Evolutionary conservation across 2,329 filamentous ascomycete genomes (phyloP), one percentile per base, ranked within the genome.

Genomic region (Ploettnerulaceae sp.): DNA sequence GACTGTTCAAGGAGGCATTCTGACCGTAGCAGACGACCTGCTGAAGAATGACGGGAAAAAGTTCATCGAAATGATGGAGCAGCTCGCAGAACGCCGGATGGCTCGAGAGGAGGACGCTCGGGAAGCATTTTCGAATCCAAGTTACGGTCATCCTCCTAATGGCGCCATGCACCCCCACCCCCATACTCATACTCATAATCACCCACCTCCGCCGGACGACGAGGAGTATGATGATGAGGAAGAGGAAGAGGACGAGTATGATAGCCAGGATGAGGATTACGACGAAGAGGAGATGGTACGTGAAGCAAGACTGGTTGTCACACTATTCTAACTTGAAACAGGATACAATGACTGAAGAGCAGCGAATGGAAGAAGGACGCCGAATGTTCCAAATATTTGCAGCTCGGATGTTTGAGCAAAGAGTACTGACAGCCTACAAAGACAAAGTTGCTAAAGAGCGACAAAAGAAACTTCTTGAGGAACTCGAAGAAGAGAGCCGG

Each of bases 31-130:
- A 67, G 93, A 98, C 73, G 93, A 98, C 70, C 76, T 98, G 56
- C 79, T 98, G 54, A 97, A 97, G 69, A 98, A 98, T 69, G 93
- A 98, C 68, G 93, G 93, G 62, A 95, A 95, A 69, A 95, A 95
- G 64, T 98, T 98, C 71, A 98, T 98, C 69, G 93, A 98, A 67
- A 98, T 98, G 93, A 98, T 98, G 93, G 93, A 98, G 68, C 91
- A 97, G 71, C 78, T 98, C 60, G 93, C 93, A 28, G 93, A 98
- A 71, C 87, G 91, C 61, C 82, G 93, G 60, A 96, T 98, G 91
- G 88, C 90, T 64, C 84, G 93, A 58, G 91, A 97, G 71, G 90
- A 93, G 69, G 89, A 96, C 64, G 87, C 88, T 40, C 82, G 83
- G 52, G 74, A 79, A 56, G 73, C 78, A 58, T 64, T 59, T 57